A percentile compares a stretch with the other conserved stretches of the same genome.
Evolutionary conservation across 2,329 filamentous ascomycete species (phyloP).

Genomic region (Cordyceps pruinosa): DNA sequence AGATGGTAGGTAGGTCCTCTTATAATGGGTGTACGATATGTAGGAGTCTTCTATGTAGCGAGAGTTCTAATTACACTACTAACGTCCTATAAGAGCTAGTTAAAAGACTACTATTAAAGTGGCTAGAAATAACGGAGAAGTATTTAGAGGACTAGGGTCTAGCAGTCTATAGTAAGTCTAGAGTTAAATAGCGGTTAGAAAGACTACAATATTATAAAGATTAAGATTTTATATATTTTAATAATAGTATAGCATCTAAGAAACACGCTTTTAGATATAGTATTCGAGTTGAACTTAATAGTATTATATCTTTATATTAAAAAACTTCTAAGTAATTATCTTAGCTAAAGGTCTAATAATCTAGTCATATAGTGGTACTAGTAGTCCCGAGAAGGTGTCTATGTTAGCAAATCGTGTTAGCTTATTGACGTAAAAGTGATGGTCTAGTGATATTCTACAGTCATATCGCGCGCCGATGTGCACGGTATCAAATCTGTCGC

Average conservation of each 20-base stretch:
- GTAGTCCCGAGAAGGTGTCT: conserved; percentile 6
- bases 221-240: too few relatives aligned
- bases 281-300: not conserved
- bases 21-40: not conserved
- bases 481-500: conserved; percentile 2
- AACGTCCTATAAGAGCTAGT: not conserved
- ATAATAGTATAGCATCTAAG: too few relatives aligned
- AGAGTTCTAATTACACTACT: not conserved
- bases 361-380: conserved; percentile 4
- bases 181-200: not conserved
- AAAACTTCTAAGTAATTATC: conserved; percentile 3
- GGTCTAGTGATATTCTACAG: not conserved
- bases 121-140: not conserved
- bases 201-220: conserved; percentile 1
- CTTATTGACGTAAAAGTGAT: conserved; percentile 1
- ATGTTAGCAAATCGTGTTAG: not conserved
- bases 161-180: not conserved
- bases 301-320: not conserved
- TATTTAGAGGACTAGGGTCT: not conserved
- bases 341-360: conserved; percentile 2
- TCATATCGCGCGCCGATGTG: conserved; percentile 2
- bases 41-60: not conserved
- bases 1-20: conserved; percentile 3
- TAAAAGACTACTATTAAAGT: not conserved
- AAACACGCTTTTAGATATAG: not conserved